Evolutionary conservation across 495 filamentous ascomycete species (phyloP), one percentile per base, ranked within the genome.

Genomic region (Endocarpon pusillum): DNA sequence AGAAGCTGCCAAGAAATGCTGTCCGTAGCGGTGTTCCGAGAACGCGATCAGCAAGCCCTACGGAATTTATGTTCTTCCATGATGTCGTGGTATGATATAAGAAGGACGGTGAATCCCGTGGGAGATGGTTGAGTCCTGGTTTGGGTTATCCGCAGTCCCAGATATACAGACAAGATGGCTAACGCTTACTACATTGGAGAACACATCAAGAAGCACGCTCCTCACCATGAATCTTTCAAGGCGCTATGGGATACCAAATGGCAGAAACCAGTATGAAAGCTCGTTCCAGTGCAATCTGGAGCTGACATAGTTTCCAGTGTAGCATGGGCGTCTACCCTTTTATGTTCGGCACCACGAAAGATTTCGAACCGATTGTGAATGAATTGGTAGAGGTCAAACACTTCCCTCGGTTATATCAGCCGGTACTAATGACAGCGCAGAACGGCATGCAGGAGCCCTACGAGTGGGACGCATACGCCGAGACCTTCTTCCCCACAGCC

Each of bases 161-260:
- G n/a, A n/a, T n/a, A n/a, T n/a, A n/a, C n/a, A n/a, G n/a, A n/a
- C n/a, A n/a, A n/a, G n/a, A n/a, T n/a, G n/a, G 28, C 28, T 31
- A 31, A 31, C 19, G 12, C 14, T 31, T 31, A 31, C 19, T 31
- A 31, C 28, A 31, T 31, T 14, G 19, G 19, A n/a, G 28, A 17
- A 6, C 14, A 31, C 12, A 31, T 31, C 28, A 7, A 31, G 12
- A 31, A 5, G 28, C 14, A n/a, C 19, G 28, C 28, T 44, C 43
- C 52, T 30, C 80, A 86, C 49, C 75, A 85, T 43, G 64, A 73
- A n/a, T 73, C 69, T 15, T 75, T 81, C 46, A 59, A 72, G 50
- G 68, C 71, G 21, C 55, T 87, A 26, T 87, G 81, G 81, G 76
- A 83, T 54, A 74, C 73, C 3, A 82, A 81, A 52, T 87, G 78